Percentiles rank a stretch among this genome's conserved stretches.
phyloP scores from a whole-genome alignment of 768 basidiomycete species.

The Panaeolus cyanescens region DNA sequence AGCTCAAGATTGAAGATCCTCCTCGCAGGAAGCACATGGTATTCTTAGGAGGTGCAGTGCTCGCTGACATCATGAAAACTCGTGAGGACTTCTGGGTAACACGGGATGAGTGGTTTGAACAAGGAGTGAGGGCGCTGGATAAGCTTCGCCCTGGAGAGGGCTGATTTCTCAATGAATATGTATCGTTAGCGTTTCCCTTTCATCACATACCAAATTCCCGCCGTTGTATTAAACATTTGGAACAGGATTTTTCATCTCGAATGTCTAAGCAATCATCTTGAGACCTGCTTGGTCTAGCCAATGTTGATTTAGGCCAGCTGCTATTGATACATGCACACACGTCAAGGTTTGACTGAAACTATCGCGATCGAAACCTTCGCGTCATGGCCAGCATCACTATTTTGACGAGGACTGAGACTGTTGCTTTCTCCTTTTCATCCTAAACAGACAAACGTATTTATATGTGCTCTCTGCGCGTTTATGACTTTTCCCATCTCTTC shows the following conservation, averaged over 20 bases:
- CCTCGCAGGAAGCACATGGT: slow-evolving; percentile 99
- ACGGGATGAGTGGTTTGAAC: slow-evolving; percentile 93
- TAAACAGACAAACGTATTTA: not conserved
- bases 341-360: not conserved
- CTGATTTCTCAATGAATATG: slow-evolving; percentile 9
- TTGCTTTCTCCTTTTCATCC: not conserved
- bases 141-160: slow-evolving; percentile 68
- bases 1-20: slow-evolving; percentile 97
- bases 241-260: not conserved
- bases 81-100: slow-evolving; percentile 96
- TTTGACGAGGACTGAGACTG: not conserved
- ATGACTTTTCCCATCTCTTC: not conserved
- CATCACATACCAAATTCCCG: not conserved
- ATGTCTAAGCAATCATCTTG: too few species aligned
- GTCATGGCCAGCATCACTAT: not conserved
- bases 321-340: too few species aligned
- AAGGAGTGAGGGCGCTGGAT: slow-evolving; percentile 79
- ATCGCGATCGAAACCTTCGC: not conserved
- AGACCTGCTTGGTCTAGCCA: too few species aligned
- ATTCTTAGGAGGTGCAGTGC: slow-evolving; percentile 97
- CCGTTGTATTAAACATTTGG: slow-evolving; percentile 3
- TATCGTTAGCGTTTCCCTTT: not conserved
- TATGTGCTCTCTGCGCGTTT: not conserved
- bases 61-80: slow-evolving; percentile 98
- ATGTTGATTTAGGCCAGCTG: too few species aligned